Percentiles rank a stretch among this genome's conserved stretches.
These are phyloP conservation scores for Sechiopsis laciniata DNA, from an alignment of 306 rosid species.

Conservation along the genomic window DNA sequence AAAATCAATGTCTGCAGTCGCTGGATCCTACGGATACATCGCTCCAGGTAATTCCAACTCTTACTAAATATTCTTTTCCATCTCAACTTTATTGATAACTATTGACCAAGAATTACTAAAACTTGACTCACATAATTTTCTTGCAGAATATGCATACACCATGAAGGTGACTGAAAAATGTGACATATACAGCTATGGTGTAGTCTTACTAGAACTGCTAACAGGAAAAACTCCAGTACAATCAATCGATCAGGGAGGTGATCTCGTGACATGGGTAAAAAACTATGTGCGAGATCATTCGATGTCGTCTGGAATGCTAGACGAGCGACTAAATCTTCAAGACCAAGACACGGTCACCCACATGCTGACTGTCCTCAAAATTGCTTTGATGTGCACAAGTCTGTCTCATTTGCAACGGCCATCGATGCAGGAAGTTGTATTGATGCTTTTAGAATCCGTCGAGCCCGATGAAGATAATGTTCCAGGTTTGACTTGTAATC, in stretches of 20 bases:
- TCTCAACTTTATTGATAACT: background rate
- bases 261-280: constrained; percentile 74
- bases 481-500: constrained; percentile 39
- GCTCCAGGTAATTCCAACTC: constrained; percentile 22
- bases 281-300: constrained; percentile 46
- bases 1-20: constrained; percentile 25
- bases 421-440: constrained; percentile 69
- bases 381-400: constrained; percentile 80
- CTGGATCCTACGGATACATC: constrained; percentile 27
- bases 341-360: constrained; percentile 50
- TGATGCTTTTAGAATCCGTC: constrained; percentile 69
- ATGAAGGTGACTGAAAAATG: constrained; percentile 98
- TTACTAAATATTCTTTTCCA: background rate
- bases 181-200: constrained; percentile 91
- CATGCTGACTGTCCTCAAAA: constrained; percentile 74
- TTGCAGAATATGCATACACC: constrained; percentile 93
- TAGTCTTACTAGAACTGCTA: constrained; percentile 79
- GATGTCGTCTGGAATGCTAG: constrained; percentile 57
- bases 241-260: constrained; percentile 83
- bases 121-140: background rate
- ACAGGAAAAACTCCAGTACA: constrained; percentile 91
- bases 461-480: constrained; percentile 47
- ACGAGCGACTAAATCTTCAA: constrained; percentile 55
- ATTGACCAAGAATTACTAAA: no score
- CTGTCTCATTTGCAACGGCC: constrained; percentile 62